Conservation (phyloP, 345 rosid genomes). For the Litchi chinensis region DNA sequence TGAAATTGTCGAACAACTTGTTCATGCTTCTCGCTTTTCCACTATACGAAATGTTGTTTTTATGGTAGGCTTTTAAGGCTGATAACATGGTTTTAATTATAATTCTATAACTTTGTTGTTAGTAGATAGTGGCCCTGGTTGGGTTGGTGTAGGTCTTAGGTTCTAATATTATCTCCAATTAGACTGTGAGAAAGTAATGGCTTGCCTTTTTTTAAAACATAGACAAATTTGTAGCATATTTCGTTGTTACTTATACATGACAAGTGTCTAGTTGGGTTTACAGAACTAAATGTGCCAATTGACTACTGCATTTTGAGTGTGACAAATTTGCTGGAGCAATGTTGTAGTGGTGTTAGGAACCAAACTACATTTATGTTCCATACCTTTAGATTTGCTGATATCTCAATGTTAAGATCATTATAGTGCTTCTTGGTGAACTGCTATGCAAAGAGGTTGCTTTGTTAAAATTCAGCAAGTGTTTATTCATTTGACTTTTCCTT, state of each 20-base stretch:
- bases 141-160: background rate
- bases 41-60: constrained; percentile 87
- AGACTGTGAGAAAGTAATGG: background rate
- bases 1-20: constrained; percentile 95
- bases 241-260: too few species aligned
- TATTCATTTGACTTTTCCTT: too few species aligned
- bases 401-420: background rate
- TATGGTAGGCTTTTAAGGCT: constrained; percentile 56
- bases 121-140: background rate
- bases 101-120: background rate
- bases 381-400: background rate
- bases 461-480: background rate
- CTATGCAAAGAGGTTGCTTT: background rate
- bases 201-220: background rate
- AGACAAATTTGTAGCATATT: background rate
- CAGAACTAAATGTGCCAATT: background rate
- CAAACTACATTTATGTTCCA: background rate
- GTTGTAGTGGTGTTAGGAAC: background rate
- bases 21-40: constrained; percentile 76
- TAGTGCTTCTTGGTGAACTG: background rate
- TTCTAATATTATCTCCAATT: background rate
- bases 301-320: too few species aligned
- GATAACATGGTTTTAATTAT: background rate
- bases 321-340: background rate
- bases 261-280: background rate